Base-by-base conservation (phyloP, 306 rosid species). In the Dryas octopetala region DNA sequence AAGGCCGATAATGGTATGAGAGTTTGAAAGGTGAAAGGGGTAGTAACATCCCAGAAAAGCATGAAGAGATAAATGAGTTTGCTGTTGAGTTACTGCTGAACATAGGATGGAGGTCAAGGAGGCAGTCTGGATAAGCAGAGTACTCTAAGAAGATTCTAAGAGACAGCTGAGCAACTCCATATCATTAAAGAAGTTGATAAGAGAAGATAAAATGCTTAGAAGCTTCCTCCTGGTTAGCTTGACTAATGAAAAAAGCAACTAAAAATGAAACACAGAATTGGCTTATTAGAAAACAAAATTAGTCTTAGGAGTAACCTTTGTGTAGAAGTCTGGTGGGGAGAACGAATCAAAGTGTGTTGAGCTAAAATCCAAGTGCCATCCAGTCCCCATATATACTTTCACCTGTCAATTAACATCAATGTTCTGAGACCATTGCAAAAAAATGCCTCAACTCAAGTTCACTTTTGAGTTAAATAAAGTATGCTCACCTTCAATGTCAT, bases 321-420 rank as follows among this genome's bases (percentile, higher is more conserved):
- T 88, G 80, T 93, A 91, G 74, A 91, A 93, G 80, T 93, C 98
- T 0, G 98, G 98, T 0, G 96, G 98, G 60, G 98, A 91, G 81
- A 73, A 91, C 7, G 83, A 7, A 51, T 87, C 91, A 11, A 87
- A 87, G 77, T 87, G 89, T 40, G 88, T 85, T 43, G 7, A 85
- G 72, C 84, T 84, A 57, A 87, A 87, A 77, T 87, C 89, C 50
- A 74, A 62, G 83, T 80, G 73, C 91, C 91, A 87, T 64, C 91
- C 91, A 28, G 73, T 80, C 51, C 89, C 88, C 84, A 87, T 66
- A 44, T 87, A 85, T n/a, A 91, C 83, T 62, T 89, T 91, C 62
- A 91, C 96, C 98, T 91, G 77, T 74, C 71, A 53, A 60, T 73
- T 57, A 71, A 80, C 32, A 49, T 32, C 49, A 38, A 81, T 66